A percentile compares a stretch with the other conserved stretches of the same genome.
Conservation (phyloP, 2,329 filamentous ascomycete genomes). For the Clonostachys rhizophaga region DNA sequence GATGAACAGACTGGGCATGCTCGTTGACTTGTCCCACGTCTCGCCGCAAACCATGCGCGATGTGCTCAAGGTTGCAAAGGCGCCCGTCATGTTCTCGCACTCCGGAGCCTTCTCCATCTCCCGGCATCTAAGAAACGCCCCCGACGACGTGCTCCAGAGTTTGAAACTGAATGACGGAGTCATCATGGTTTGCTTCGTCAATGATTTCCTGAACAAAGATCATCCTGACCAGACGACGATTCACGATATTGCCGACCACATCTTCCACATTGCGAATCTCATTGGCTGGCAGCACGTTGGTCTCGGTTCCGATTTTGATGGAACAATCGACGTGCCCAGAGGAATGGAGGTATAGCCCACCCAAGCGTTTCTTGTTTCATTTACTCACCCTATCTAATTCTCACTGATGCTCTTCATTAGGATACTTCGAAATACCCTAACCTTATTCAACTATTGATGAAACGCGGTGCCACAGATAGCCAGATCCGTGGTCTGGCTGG, state of each 20-base stretch:
- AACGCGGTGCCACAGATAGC: constrained; percentile 7
- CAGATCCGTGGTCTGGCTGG: constrained; percentile 8
- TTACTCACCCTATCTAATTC: too few relatives aligned
- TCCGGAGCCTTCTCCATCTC: constrained; percentile 4
- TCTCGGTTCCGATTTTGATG: constrained; percentile 8
- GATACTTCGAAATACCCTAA: constrained; percentile 2
- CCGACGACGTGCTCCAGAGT: constrained; percentile 21
- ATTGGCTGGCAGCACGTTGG: constrained; percentile 10
- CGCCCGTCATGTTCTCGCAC: constrained; percentile 12
- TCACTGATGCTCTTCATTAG: too few relatives aligned
- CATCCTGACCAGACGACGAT: constrained; percentile 12
- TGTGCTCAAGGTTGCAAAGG: constrained; percentile 5
- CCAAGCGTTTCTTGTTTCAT: too few relatives aligned
- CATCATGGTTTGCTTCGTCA: constrained; percentile 23
- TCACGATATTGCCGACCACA: constrained; percentile 15
- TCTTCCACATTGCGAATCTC: constrained; percentile 4
- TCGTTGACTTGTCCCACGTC: constrained; percentile 11
- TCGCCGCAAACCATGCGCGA: constrained; percentile 8
- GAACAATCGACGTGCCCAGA: constrained; percentile 4
- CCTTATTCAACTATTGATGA: constrained; percentile 6
- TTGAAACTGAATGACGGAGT: constrained; percentile 22
- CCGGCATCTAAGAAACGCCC: constrained; percentile 20
- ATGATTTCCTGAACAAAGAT: constrained; percentile 12
- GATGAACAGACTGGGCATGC: constrained; percentile 20
- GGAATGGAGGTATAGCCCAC: constrained; percentile 1